A percentile compares a stretch with the other conserved stretches of the same genome.
Conservation (phyloP, 768 basidiomycete genomes). For the Cystobasidium tubakii region DNA sequence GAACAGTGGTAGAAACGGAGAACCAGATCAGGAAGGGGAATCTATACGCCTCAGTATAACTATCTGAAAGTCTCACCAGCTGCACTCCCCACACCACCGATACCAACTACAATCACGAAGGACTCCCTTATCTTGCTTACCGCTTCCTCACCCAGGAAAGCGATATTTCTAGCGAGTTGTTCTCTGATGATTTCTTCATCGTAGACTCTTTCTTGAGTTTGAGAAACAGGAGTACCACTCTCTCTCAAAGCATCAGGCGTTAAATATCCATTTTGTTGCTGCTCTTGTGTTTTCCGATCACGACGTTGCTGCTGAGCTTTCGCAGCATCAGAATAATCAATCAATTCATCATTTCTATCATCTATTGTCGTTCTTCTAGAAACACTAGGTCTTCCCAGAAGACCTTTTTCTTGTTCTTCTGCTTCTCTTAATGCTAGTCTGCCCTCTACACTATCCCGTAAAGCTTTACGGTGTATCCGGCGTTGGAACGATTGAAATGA, state of each 20-base stretch:
- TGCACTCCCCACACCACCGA: slow-evolving; percentile 95
- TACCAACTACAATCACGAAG: slow-evolving; percentile 81
- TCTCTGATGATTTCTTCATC: slow-evolving; percentile 77
- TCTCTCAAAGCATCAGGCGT: background rate
- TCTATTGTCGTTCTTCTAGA: slow-evolving; percentile 1
- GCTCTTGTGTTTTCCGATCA: slow-evolving; percentile 5
- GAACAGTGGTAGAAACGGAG: background rate
- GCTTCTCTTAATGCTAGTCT: slow-evolving; percentile 19
- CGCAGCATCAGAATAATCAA: slow-evolving; percentile 22
- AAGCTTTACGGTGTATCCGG: background rate
- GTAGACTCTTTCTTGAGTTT: background rate
- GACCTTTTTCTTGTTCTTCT: background rate
- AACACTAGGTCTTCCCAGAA: background rate
- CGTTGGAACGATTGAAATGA: slow-evolving; percentile 31
- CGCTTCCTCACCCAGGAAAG: slow-evolving; percentile 83
- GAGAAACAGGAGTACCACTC: background rate
- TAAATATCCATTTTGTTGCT: background rate
- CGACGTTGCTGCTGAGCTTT: slow-evolving; percentile 41
- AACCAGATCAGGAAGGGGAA: no score
- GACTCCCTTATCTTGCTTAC: slow-evolving; percentile 71
- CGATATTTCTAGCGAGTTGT: slow-evolving; percentile 86
- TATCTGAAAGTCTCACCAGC: no score
- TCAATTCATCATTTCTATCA: slow-evolving; percentile 12
- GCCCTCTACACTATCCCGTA: no score
- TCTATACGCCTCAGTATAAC: no score